phyloP scores from a whole-genome alignment of 2,329 filamentous ascomycete genomes.

The Hymenoscyphus albidus region DNA sequence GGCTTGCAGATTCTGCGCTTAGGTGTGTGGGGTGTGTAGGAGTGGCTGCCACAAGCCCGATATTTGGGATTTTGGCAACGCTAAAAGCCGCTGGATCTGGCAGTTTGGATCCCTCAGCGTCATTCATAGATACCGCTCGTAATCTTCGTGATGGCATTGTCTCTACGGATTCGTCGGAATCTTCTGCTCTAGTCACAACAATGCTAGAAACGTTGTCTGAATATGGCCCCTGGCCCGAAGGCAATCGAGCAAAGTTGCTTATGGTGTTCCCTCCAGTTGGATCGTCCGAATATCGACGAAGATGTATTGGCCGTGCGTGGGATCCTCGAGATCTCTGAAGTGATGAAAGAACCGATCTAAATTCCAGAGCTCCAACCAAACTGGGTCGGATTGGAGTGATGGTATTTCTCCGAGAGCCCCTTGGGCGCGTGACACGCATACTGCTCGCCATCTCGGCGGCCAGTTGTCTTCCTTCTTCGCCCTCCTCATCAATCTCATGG shows the following conservation, averaged over 20 bases:
- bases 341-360: constrained; percentile 84
- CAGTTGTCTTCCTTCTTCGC: constrained; percentile 59
- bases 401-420: constrained; percentile 63
- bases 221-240: constrained; percentile 38
- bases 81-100: constrained; percentile 26
- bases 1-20: constrained; percentile 27
- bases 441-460: constrained; percentile 84
- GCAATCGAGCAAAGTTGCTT: constrained; percentile 38
- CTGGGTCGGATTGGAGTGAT: constrained; percentile 87
- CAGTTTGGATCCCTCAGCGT: constrained; percentile 20
- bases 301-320: constrained; percentile 63
- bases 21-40: constrained; percentile 37
- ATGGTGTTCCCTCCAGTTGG: constrained; percentile 16
- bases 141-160: constrained; percentile 19
- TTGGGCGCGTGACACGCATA: constrained; percentile 79
- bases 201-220: constrained; percentile 34
- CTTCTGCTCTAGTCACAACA: constrained; percentile 40
- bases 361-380: constrained; percentile 88
- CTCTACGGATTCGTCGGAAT: constrained; percentile 17
- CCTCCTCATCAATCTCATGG: constrained; percentile 44
- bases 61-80: constrained; percentile 30
- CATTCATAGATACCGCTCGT: constrained; percentile 34
- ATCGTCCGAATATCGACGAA: constrained; percentile 67
- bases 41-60: constrained; percentile 38
- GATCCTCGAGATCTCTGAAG: constrained; percentile 78